Evolutionary conservation across 2,329 filamentous ascomycete species (phyloP), one percentile per base, ranked within the genome.

Genomic region (Cercospora beticola): DNA sequence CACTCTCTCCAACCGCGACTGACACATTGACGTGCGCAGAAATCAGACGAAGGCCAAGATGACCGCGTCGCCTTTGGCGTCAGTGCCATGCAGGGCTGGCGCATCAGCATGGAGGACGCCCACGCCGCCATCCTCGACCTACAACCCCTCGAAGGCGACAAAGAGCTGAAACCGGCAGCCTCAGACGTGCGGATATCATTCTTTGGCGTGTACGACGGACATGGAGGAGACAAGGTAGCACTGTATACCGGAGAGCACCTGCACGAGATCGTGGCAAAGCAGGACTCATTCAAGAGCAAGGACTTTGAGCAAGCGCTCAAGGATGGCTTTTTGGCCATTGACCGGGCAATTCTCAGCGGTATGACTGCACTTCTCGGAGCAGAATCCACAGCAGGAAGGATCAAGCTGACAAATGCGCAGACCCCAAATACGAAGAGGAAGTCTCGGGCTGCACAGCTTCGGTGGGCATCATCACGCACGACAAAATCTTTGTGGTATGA

Each of bases 81-180:
- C 74, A 99, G 95, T 74, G 93, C 93, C 82, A 99, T 99, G 95
- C 95, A 99, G 83, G 95, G 95, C 85, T 99, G 95, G 95, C 92
- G 95, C 84, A 98, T 99, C 84, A 97, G 92, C 85, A 99, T 99
- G 95, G 95, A 99, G 82, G 95, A 99, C 81, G 90, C 95, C 72
- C 95, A 99, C 83, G 92, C 92, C 70, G 88, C 92, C 66, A 84
- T 98, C 63, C 91, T 99, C 79, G 92, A 98, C 81, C 88, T 98
- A 74, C 88, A 95, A 77, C 85, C 88, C 70, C 83, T 85, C 70
- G 83, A 83, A 75, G 82, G 82, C 68, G 82, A 85, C 71, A 84
- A 86, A 58, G 81, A 83, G 72, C 82, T 83, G 75, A 77, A 74
- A 72, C 75, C 90, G 75, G 88, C 88, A 65, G 85, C 88, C 62